phyloP scores from a whole-genome alignment of 352 stramenopile species.

The Phytophthora cryptogea region DNA sequence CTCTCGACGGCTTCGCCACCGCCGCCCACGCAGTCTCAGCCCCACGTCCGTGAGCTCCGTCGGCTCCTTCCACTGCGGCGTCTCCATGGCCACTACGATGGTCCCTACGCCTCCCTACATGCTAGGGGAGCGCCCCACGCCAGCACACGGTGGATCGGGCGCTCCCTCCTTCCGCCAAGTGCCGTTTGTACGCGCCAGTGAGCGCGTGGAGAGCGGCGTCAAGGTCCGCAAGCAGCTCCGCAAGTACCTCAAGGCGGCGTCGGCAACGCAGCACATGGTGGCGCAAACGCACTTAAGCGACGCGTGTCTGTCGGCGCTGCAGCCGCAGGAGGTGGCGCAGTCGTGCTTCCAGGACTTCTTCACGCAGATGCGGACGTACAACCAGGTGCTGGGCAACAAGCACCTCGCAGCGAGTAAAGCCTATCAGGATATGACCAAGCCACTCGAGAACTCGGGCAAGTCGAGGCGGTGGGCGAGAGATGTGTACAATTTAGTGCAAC shows the following conservation, averaged over 20 bases:
- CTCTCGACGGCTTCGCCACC: slow-evolving; percentile 12
- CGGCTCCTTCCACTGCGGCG: not conserved
- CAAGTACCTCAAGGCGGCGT: slow-evolving; percentile 84
- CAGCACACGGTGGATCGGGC: slow-evolving; percentile 54
- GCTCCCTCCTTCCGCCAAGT: slow-evolving; percentile 74
- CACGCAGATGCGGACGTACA: slow-evolving; percentile 77
- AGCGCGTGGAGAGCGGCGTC: slow-evolving; percentile 80
- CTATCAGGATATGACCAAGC: slow-evolving; percentile 75
- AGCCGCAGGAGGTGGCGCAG: slow-evolving; percentile 81
- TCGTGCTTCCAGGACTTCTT: slow-evolving; percentile 84
- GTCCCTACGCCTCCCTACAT: slow-evolving; percentile 76
- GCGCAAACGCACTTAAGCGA: slow-evolving; percentile 82
- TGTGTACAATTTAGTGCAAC: slow-evolving; percentile 81
- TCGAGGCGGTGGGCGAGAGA: slow-evolving; percentile 77
- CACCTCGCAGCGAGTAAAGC: slow-evolving; percentile 78
- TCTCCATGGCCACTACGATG: slow-evolving; percentile 33
- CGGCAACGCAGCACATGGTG: slow-evolving; percentile 77
- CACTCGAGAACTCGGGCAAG: slow-evolving; percentile 76
- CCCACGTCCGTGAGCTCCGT: slow-evolving; percentile 17
- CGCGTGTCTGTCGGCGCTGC: slow-evolving; percentile 71
- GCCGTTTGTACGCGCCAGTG: slow-evolving; percentile 77
- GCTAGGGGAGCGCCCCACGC: slow-evolving; percentile 74
- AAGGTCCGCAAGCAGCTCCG: slow-evolving; percentile 83
- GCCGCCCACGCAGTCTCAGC: slow-evolving; percentile 15
- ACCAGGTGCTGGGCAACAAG: slow-evolving; percentile 77